A percentile compares a stretch with the other conserved stretches of the same genome.
Evolutionary conservation across 768 basidiomycete genomes (phyloP).

Genomic region (Rhodocollybia butyracea): DNA sequence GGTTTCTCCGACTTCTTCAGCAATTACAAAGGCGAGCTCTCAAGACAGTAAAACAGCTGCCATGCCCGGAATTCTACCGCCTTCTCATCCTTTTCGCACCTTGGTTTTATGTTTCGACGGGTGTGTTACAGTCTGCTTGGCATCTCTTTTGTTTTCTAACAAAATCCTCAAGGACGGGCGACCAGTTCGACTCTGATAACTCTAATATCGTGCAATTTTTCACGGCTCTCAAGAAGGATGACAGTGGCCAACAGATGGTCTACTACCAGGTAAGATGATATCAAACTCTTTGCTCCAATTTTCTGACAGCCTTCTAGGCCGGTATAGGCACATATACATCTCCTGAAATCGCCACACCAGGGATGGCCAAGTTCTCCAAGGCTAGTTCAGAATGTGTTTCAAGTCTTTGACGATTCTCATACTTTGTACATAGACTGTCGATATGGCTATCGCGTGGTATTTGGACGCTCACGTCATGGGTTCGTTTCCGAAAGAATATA

Average conservation of each 20-base stretch:
- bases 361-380: conserved; percentile 33
- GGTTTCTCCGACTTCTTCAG: neutral
- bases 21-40: neutral
- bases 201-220: conserved; percentile 38
- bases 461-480: conserved; percentile 56
- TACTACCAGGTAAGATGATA: conserved; percentile 35
- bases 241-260: conserved; percentile 33
- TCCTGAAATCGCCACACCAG: conserved; percentile 48
- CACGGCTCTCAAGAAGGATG: conserved; percentile 33
- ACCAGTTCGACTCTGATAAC: conserved; percentile 27
- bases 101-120: conserved; percentile 58
- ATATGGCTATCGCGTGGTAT: conserved; percentile 26
- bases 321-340: conserved; percentile 62
- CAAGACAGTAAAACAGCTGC: neutral
- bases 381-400: conserved; percentile 6
- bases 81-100: conserved; percentile 21
- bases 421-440: neutral
- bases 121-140: neutral
- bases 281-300: neutral
- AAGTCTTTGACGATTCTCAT: neutral
- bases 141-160: neutral
- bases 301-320: conserved; percentile 24
- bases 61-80: neutral
- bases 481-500: conserved; percentile 19
- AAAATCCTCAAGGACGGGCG: conserved; percentile 25